Evolutionary conservation across 257 asterid species (phyloP), one percentile per base, ranked within the genome.

Genomic region (Linaria vulgaris): DNA sequence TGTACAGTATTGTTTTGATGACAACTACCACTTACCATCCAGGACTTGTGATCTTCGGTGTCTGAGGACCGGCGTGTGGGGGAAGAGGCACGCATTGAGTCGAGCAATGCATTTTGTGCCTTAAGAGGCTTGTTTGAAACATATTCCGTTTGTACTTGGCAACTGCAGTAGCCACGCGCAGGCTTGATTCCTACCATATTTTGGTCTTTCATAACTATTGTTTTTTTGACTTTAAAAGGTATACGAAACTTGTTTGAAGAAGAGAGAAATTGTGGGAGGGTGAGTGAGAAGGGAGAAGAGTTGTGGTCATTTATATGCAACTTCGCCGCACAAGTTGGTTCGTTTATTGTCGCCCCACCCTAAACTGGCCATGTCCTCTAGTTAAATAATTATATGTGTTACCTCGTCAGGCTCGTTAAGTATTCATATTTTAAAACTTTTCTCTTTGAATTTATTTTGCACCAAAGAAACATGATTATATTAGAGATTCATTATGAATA

Each of bases 41-140:
- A 88, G 3, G 85, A 83, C 27, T 45, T 69, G 22, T 58, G 77
- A 27, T 85, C 85, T 5, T 88, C 84, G 13, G 53, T 31, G 6
- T 81, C 82, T 5, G 77, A 59, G 41, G 95, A 76, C 58, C 78
- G 68, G 12, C 88, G 73, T 0, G 88, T 62, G 7, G 95, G 96
- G 0, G 96, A 88, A 44, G 96, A 88, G 27, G 88, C 85, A 55
- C 91, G 77, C 95, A 85, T 88, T 12, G 91, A 83, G 64, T 88
- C 89, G 23, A 83, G 75, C 68, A 80, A 72, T 27, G 80, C 86
- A 9, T 65, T 70, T 9, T 75, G 47, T 7, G 71, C 41, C 23
- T 66, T 5, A 23, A 59, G 68, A 10, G 72, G 53, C 51, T 45
- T 0, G 69, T 67, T 63, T 69, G 55, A 38, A 69, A 70, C 10